Evolutionary conservation across 2,329 filamentous ascomycete genomes (phyloP), one percentile per base, ranked within the genome.

Genomic region (Pezicula radicicola): DNA sequence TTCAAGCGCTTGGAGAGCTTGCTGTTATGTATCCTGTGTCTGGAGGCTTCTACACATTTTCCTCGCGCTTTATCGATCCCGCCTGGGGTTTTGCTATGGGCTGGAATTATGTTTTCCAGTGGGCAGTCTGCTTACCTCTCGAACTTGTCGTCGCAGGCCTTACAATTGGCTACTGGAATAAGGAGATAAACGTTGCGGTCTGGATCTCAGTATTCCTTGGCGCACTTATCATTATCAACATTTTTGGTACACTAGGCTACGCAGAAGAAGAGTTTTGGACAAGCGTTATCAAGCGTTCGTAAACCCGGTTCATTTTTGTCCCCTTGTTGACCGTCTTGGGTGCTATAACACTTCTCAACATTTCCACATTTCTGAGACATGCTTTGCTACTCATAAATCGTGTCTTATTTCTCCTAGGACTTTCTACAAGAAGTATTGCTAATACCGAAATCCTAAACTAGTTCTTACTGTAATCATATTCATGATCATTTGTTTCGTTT

Each of bases 61-160:
- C 91, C 12, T 96, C 91, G 25, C 84, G 93, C 9, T 97, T 97
- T 64, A 74, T 97, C n/a, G 91, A 97, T 64, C 92, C 92, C 1
- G 91, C 91, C 1, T 96, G 90, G 91, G 91, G 91, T 0, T 96
- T 96, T 63, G 89, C 91, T 42, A 94, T 96, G 88, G 91, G 91
- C 18, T 96, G 91, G 91, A 96, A 86, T 63, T 95, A 96, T 67
- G 89, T 89, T 3, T 69, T 96, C 58, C 89, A 95, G 70, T 96
- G 92, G 92, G 77, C 95, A 3, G 79, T 91, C 41, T 84, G 92
- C 0, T 70, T 96, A 30, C 91, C 91, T 0, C 78, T 96, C 48
- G 91, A 96, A 70, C 86, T 96, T 51, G 89, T 95, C 54, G 89
- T 90, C 3, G 91, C 91, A 2, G 87, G 89, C 12, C 82, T 96